Conservation (phyloP, 2,329 filamentous ascomycete genomes). For the Sporothrix pallida region DNA sequence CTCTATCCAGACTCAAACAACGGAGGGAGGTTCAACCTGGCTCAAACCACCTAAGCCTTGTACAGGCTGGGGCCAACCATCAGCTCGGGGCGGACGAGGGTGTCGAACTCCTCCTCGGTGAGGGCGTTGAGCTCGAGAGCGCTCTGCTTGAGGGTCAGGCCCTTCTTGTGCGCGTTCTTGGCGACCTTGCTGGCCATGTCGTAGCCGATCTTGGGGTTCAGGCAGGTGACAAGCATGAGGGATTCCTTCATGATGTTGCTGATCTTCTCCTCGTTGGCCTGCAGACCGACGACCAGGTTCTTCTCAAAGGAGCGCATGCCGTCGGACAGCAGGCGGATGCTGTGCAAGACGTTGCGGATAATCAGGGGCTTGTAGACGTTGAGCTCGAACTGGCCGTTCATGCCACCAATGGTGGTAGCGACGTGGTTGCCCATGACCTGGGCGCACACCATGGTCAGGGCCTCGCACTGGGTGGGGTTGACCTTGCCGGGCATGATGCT, state of each 20-base stretch:
- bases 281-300: slow-evolving; percentile 84
- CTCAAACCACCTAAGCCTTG: slow-evolving; percentile 47
- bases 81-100: slow-evolving; percentile 86
- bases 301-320: slow-evolving; percentile 95
- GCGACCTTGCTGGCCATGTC: slow-evolving; percentile 97
- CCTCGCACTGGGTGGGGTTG: slow-evolving; percentile 98
- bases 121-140: slow-evolving; percentile 92
- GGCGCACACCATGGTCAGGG: slow-evolving; percentile 94
- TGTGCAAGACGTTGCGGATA: slow-evolving; percentile 94
- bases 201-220: slow-evolving; percentile 97
- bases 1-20: background rate
- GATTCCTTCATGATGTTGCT: slow-evolving; percentile 89
- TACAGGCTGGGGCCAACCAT: slow-evolving; percentile 84
- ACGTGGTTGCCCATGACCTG: slow-evolving; percentile 99
- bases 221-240: slow-evolving; percentile 96
- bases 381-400: slow-evolving; percentile 97
- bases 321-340: slow-evolving; percentile 83
- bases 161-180: slow-evolving; percentile 99
- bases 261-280: slow-evolving; percentile 95
- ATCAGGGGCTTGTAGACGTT: slow-evolving; percentile 99
- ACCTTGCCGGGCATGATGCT: slow-evolving; percentile 99
- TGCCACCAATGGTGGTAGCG: slow-evolving; percentile 89
- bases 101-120: slow-evolving; percentile 87
- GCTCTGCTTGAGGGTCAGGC: slow-evolving; percentile 87
- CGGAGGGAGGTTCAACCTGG: background rate